Percentiles rank a stretch among this genome's conserved stretches.
Evolutionary conservation across 768 basidiomycete species (phyloP).

Genomic region (Inosperma sp.): DNA sequence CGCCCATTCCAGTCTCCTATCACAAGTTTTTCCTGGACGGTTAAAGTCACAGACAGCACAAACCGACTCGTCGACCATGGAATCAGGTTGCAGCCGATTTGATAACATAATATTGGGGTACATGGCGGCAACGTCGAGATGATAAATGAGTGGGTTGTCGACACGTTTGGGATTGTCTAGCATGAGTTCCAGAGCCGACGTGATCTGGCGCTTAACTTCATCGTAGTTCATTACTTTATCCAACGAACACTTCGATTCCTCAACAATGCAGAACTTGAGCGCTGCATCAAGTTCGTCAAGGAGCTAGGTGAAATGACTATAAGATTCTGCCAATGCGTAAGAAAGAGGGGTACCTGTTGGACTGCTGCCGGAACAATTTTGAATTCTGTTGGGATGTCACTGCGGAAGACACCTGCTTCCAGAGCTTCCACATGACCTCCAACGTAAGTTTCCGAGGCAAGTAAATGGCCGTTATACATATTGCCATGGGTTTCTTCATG

Average conservation of each 20-base stretch:
- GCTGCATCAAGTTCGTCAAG: conserved; percentile 94
- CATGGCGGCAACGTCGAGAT: conserved; percentile 99
- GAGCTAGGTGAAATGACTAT: conserved; percentile 45
- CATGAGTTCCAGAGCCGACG: conserved; percentile 74
- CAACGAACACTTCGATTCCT: conserved; percentile 75
- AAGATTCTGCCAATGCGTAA: background rate
- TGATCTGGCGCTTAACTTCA: conserved; percentile 80
- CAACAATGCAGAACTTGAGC: conserved; percentile 78
- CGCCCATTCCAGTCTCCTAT: conserved; percentile 92
- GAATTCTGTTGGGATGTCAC: conserved; percentile 93
- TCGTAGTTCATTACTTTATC: conserved; percentile 93
- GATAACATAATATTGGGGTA: conserved; percentile 99
- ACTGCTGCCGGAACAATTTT: conserved; percentile 86
- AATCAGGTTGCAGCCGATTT: conserved; percentile 96
- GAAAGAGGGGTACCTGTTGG: conserved; percentile 54
- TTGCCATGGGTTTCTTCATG: conserved; percentile 90
- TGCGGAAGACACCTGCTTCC: conserved; percentile 96
- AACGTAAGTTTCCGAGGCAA: conserved; percentile 96
- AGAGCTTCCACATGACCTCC: conserved; percentile 98
- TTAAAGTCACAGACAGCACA: conserved; percentile 99
- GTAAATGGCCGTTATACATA: conserved; percentile 94
- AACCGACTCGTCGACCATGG: conserved; percentile 91
- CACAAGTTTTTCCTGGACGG: conserved; percentile 91
- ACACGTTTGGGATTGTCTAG: conserved; percentile 85
- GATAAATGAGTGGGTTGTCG: conserved; percentile 96